Conservation (phyloP, 1,284 basidiomycete species). For the Porogramme epimiltina region DNA sequence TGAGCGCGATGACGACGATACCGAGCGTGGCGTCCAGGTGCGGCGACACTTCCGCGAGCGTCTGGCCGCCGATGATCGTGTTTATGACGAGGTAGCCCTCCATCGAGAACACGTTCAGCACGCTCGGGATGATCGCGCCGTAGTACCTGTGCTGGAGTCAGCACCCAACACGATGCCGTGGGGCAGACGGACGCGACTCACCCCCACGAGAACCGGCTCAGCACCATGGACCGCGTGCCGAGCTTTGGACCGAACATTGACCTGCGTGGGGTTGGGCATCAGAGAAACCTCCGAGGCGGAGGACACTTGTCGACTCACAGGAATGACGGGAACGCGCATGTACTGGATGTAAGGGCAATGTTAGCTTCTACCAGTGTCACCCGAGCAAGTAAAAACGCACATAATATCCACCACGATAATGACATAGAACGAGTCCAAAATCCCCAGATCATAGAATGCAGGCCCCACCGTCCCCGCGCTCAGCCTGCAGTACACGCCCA, state of each 20-base stretch:
- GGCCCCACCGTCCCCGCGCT: conserved; percentile 61
- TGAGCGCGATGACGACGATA: conserved; percentile 75
- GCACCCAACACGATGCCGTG: too few relatives aligned
- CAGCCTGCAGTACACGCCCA: conserved; percentile 34
- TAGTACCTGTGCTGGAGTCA: conserved; percentile 48
- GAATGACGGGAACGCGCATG: conserved; percentile 44
- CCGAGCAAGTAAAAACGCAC: conserved; percentile 35
- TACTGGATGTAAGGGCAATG: too few relatives aligned
- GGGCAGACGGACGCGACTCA: conserved; percentile 18
- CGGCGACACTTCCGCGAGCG: conserved; percentile 60
- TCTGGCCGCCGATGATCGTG: conserved; percentile 76
- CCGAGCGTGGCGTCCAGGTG: conserved; percentile 58
- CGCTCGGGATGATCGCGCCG: conserved; percentile 60
- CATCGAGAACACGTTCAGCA: conserved; percentile 65
- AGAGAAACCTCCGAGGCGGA: not conserved
- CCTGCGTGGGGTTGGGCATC: conserved; percentile 31
- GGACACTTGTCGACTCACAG: conserved; percentile 43
- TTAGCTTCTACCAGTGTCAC: conserved; percentile 4
- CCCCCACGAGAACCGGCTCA: conserved; percentile 59
- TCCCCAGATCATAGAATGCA: conserved; percentile 56
- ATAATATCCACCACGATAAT: conserved; percentile 57
- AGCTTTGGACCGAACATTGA: conserved; percentile 62
- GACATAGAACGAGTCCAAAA: conserved; percentile 52
- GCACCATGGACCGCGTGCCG: conserved; percentile 65
- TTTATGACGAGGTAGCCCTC: conserved; percentile 75